Evolutionary conservation across 2,329 filamentous ascomycete species (phyloP), one percentile per base, ranked within the genome.

Genomic region (Diplodia seriata): DNA sequence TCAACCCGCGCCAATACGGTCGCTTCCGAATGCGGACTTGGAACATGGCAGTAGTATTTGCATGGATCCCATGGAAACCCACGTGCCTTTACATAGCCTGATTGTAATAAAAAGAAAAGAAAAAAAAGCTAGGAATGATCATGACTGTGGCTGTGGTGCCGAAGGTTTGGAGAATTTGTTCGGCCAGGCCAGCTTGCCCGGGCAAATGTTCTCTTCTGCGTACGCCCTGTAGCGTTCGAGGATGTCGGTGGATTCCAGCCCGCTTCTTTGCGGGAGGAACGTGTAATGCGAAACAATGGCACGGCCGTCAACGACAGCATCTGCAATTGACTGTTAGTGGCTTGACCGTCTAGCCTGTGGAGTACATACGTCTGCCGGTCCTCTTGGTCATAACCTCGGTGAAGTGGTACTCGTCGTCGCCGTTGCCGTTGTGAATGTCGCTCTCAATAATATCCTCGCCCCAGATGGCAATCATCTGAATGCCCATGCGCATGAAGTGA

Each of bases 241-340:
- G 18, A 87, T 76, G 71, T 88, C 85, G 0, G 86, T 87, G 62
- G 78, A 76, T n/a, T 81, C 79, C 66, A 87, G 67, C 9, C 79
- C 78, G 8, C 76, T 72, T 11, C 63, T 53, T 69, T 83, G 80
- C 8, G 78, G 78, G 12, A 76, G 78, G 66, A 85, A 85, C 69
- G 82, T 83, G 71, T 85, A 87, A 73, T 88, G 85, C 4, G 81
- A 82, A 3, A 82, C 85, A 9, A 88, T 74, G 1, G 84, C 83
- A 67, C 83, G 81, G 5, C 85, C 85, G 73, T 87, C 85, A 18
- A 87, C 84, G 18, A 85, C 78, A 40, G 85, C 81, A 53, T 71
- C 68, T 72, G 61, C 3, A 14, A 59, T 15, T 3, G 43, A 9
- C 12, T 12, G 50, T 26, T 23, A 20, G 31, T 56, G 9, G 40